Evolutionary conservation across 371 early-diverging fungal species (phyloP), one percentile per base, ranked within the genome.

Genomic region (Apophysomyces elegans): DNA sequence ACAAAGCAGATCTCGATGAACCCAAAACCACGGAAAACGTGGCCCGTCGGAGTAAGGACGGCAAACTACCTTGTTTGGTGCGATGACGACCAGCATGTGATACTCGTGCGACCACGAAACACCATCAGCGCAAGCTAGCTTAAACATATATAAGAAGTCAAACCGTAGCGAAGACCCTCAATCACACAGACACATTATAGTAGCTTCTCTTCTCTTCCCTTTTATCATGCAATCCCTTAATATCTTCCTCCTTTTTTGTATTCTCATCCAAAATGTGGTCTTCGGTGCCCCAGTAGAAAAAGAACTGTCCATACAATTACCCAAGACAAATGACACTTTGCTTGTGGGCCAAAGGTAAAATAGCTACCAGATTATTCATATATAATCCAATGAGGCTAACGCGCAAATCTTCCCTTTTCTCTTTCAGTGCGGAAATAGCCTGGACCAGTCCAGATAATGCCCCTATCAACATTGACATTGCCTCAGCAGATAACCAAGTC

Each of bases 1-100:
- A 41, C 41, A 41, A 41, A 41, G 11, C 8, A 4, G 41, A 41
- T 11, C 41, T 41, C 11, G 41, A 13, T 41, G 41, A 13, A 41
- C 13, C 41, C 8, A 41, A 13, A 41, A 41, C 1, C 41, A 13
- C 13, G 41, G 5, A 13, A 41, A 41, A 41, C 41, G 41, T 41
- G 41, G 41, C 41, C 41, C 2, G 41, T 41, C 47, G 47, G 47
- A 47, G 47, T 47, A 11, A 11, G 47, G 47, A 7, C 47, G 47
- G 47, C 47, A 47, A 47, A 47, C 47, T 47, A 14, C 47, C 47
- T 7, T 13, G 7, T 47, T n/a, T n/a, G 47, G 47, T 47, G 14
- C 47, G 13, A n/a, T 47, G 18, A n/a, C 13, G 47, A 47, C 11
- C n/a, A 18, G n/a, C 47, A 47, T 47, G 47, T 47, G 47, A 47